Base-by-base conservation (phyloP, 2,329 filamentous ascomycete species). In the Colletotrichum shisoi region DNA sequence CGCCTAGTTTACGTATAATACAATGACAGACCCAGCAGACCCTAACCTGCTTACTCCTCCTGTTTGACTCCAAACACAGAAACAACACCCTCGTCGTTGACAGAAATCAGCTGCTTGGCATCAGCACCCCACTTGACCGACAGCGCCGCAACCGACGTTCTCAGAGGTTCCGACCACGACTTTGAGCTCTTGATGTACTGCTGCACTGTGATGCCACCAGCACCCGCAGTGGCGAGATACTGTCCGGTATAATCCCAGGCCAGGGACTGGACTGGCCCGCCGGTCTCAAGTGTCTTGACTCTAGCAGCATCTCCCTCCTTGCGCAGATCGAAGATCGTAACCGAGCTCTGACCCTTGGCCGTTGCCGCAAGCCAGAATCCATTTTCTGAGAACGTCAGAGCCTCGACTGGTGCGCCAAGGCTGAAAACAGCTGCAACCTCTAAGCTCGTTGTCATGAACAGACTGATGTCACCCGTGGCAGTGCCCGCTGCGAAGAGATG, bases 211-310 rank as follows among this genome's bases (percentile, higher is more conserved):
- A 97, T 82, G 34, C 93, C 93, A 51, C 90, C 88, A 4, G 90
- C 85, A 7, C 94, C 94, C 4, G 88, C 91, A 13, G 91, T 91
- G 31, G 94, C 91, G 60, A 99, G 83, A 81, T 91, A 99, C 79
- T 97, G 94, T 49, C 94, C 94, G 7, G 92, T 95, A 81, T 96
- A 97, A 76, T 99, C 95, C 94, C 94, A 99, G 56, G 85, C 84
- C 70, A 97, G 84, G 46, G 86, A 88, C 69, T 91, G 86, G 54
- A 97, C 87, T n/a, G 87, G 84, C 69, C 88, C 89, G 63, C 93
- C 94, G 52, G 91, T 89, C 71, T 97, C 93, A 46, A 99, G 83
- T n/a, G 91, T 87, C 84, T 96, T 96, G 75, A 89, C 89, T 73
- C 89, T 86, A 5, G 89, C 89, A 19, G 91, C 89, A 71, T 92